A percentile compares a stretch with the other conserved stretches of the same genome.
Conservation (phyloP, 2,329 filamentous ascomycete species). For the Akanthomyces lecanii region DNA sequence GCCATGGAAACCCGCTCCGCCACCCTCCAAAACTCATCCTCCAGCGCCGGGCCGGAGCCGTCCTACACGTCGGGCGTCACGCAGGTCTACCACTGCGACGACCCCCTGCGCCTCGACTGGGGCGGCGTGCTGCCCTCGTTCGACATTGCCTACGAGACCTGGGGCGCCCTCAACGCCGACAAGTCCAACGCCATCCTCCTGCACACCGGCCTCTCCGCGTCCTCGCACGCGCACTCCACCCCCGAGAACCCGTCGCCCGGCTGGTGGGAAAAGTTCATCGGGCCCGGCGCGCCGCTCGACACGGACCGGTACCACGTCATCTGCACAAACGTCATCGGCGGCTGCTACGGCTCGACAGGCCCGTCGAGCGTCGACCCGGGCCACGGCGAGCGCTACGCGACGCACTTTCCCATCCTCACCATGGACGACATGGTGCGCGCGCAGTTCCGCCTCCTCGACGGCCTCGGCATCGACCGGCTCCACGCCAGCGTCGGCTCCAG, state of each 20-base stretch:
- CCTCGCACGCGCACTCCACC: constrained; percentile 95
- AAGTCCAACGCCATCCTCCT: constrained; percentile 86
- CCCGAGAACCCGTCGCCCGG: constrained; percentile 78
- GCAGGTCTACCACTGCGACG: constrained; percentile 66
- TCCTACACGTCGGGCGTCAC: constrained; percentile 91
- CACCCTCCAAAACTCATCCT: constrained; percentile 55
- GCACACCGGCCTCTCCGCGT: constrained; percentile 93
- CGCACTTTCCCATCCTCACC: constrained; percentile 90
- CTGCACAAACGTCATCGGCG: constrained; percentile 94
- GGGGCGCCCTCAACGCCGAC: constrained; percentile 76
- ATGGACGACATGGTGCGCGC: constrained; percentile 97
- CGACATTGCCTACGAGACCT: constrained; percentile 87
- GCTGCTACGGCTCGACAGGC: constrained; percentile 93
- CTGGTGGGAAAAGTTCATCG: constrained; percentile 99
- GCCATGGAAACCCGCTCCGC: constrained; percentile 75
- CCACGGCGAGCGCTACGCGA: constrained; percentile 85
- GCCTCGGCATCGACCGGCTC: constrained; percentile 69
- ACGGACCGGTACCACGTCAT: constrained; percentile 90
- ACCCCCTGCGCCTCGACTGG: constrained; percentile 85
- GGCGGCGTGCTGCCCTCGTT: constrained; percentile 88
- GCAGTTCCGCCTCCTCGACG: constrained; percentile 84
- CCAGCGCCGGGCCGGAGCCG: constrained; percentile 75
- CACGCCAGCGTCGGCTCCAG: constrained; percentile 92
- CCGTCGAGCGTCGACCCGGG: constrained; percentile 84
- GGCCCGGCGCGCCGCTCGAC: constrained; percentile 76